Evolutionary conservation across 2,329 filamentous ascomycete species (phyloP), one percentile per base, ranked within the genome.

Genomic region (Harringtonia lauricola): DNA sequence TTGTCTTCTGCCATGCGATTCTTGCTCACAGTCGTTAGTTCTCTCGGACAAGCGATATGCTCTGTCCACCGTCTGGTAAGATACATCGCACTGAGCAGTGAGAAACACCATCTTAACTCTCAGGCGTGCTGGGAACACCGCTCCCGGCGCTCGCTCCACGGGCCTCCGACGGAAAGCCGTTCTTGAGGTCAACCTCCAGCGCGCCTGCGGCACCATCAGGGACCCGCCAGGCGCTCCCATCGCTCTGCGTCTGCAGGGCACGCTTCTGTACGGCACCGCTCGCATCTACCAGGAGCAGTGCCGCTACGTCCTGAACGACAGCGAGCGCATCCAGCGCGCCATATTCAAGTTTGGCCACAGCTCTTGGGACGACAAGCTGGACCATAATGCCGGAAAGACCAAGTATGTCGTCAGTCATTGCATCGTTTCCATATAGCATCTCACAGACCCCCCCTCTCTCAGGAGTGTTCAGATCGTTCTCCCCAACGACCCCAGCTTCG

Each of bases 71-170:
- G 82, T 98, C 47, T 98, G 92, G 90, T 94, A 70, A 56, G 75
- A n/a, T n/a, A n/a, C n/a, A n/a, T n/a, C n/a, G n/a, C n/a, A n/a
- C n/a, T n/a, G n/a, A n/a, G n/a, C n/a, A n/a, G n/a, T n/a, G n/a
- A n/a, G n/a, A n/a, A n/a, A n/a, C 9, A 17, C 7, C 12, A 3
- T 38, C 13, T 6, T 8, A 2, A 22, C 42, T 46, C 13, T 5
- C 34, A 95, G 90, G 90, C 79, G 95, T 35, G 81, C 95, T 35
- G 92, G 92, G 35, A 98, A 90, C 0, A 74, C 94, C 2, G 88
- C 88, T 17, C 72, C 77, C 5, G 85, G 79, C 51, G 83, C 81
- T 1, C 74, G 66, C 42, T 70, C 82, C 31, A 83, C 79, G 53
- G 87, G 80, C 54, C 69, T 98, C 53, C 86, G 81, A 8, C 79